phyloP scores from a whole-genome alignment of 2,329 filamentous ascomycete species.

The Aotearoamyces nothofagi region DNA sequence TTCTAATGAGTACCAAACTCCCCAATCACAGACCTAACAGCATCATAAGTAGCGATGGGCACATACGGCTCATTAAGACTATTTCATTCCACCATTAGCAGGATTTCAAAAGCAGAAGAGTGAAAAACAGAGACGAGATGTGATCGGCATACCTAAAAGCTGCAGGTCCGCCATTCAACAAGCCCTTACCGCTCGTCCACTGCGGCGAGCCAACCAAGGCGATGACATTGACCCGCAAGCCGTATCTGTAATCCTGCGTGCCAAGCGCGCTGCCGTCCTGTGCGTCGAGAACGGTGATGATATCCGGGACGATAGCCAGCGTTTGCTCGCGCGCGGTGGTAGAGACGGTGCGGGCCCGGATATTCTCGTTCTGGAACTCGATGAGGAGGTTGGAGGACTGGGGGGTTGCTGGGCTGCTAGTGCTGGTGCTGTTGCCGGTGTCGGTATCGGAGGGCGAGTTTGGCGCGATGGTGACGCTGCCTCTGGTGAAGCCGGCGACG shows the following conservation, averaged over 20 bases:
- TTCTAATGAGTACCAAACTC: no score
- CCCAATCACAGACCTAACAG: no score
- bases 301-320: constrained; percentile 31
- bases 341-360: constrained; percentile 30
- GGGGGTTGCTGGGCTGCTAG: constrained; percentile 17
- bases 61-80: no score
- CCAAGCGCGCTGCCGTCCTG: constrained; percentile 32
- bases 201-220: constrained; percentile 36
- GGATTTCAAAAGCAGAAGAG: no score
- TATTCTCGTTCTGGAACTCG: constrained; percentile 63
- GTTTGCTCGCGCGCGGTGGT: constrained; percentile 14
- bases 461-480: constrained; percentile 39
- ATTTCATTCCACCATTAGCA: no score
- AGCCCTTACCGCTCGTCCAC: constrained; percentile 34
- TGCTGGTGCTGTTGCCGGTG: constrained; percentile 18
- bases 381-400: constrained; percentile 41
- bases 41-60: no score
- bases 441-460: constrained; percentile 23
- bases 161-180: constrained; percentile 32
- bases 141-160: constrained; percentile 31
- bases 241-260: constrained; percentile 38
- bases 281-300: constrained; percentile 31
- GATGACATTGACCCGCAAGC: constrained; percentile 33
- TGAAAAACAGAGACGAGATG: no score
- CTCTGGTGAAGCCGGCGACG: constrained; percentile 41